Evolutionary conservation across 441 rosid genomes (phyloP).

Genomic region (Heliophila coronopifolia): DNA sequence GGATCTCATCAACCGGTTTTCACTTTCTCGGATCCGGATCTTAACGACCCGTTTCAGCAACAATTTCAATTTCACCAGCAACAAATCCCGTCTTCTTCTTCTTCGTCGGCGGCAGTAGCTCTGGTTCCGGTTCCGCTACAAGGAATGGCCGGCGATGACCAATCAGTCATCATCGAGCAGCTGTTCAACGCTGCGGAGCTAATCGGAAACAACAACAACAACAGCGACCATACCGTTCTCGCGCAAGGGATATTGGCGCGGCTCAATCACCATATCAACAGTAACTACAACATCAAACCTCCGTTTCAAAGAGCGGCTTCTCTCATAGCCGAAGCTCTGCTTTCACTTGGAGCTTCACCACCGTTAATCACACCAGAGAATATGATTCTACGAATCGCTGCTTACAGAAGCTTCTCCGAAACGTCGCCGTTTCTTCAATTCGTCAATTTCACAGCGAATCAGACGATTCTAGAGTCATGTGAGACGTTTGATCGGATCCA

Average conservation of each 20-base stretch:
- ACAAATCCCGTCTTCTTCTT: constrained; percentile 15
- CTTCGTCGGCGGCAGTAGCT: constrained; percentile 9
- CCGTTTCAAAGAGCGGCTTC: constrained; percentile 64
- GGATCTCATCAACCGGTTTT: constrained; percentile 33
- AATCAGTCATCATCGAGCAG: constrained; percentile 48
- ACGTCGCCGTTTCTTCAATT: constrained; percentile 61
- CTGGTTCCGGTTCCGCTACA: constrained; percentile 27
- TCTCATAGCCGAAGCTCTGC: constrained; percentile 70
- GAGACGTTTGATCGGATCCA: constrained; percentile 40
- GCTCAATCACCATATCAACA: constrained; percentile 87
- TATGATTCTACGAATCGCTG: constrained; percentile 51
- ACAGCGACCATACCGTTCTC: constrained; percentile 47
- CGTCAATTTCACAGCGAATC: constrained; percentile 65
- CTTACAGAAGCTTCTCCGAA: constrained; percentile 61
- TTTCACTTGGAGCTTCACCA: constrained; percentile 29
- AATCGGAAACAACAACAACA: constrained; percentile 37
- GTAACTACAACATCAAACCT: constrained; percentile 41
- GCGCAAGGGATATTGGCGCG: constrained; percentile 99
- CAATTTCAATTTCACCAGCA: constrained; percentile 27
- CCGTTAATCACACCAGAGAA: constrained; percentile 34
- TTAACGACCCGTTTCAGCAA: constrained; percentile 35
- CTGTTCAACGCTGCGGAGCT: constrained; percentile 65
- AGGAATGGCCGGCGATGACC: constrained; percentile 36
- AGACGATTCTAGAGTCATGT: constrained; percentile 50
- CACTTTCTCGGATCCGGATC: constrained; percentile 31